Evolutionary conservation across 2,329 filamentous ascomycete species (phyloP), one percentile per base, ranked within the genome.

Genomic region (Biscogniauxia marginata): DNA sequence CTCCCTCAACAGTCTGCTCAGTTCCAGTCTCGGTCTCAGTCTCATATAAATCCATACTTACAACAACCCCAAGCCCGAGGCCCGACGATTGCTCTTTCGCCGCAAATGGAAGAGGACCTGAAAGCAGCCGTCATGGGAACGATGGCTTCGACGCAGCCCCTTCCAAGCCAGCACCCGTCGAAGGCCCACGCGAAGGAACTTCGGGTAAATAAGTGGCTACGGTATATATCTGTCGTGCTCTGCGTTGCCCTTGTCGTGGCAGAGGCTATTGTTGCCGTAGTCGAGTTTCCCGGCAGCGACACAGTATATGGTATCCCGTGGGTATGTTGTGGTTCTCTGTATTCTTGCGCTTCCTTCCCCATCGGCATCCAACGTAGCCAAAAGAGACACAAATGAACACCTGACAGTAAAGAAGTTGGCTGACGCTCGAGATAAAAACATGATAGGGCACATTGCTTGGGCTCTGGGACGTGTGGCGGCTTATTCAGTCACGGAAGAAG

Each of bases 381-480:
- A n/a, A n/a, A n/a, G n/a, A n/a, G n/a, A n/a, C n/a, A n/a, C n/a
- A n/a, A n/a, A n/a, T n/a, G n/a, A n/a, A n/a, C n/a, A n/a, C n/a
- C n/a, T n/a, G n/a, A n/a, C n/a, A n/a, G n/a, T 7, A 5, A 13
- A 2, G 7, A 30, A 11, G 7, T 39, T n/a, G 3, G 16, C 3
- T 34, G 25, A 23, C 11, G 30, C 18, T 44, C 43, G 20, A 39
- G 43, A 51, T 61, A 44, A 61, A 45, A n/a, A 8, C 1, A 46
- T 49, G 30, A 43, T 43, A 61, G 59, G 54, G 47, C 46, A 21
- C 51, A 7, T 39, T 59, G 19, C 52, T 61, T n/a, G 53, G 50
- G 45, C 11, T 57, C 11, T 61, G 59, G 59, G 52, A 61, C 19
- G 49, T 50, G 25, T 59, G 52, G 39, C 54, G 57, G n/a, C 59